phyloP scores from a whole-genome alignment of 176 grass and related monocot species.

The Elymus sibiricus region DNA sequence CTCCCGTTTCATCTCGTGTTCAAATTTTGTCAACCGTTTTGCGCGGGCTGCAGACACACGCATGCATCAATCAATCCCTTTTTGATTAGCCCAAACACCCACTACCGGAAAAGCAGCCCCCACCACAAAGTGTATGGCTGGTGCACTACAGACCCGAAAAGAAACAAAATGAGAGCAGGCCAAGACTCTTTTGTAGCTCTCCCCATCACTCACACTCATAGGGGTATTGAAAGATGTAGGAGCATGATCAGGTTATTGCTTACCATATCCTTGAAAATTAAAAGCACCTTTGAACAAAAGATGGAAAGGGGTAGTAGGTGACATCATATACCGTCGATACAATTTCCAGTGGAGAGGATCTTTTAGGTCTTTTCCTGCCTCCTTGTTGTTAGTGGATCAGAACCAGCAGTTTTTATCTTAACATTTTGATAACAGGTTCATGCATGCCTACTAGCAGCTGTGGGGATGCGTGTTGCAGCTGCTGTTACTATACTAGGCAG shows the following conservation, averaged over 20 bases:
- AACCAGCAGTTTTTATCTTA: conserved; percentile 48
- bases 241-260: conserved; percentile 66
- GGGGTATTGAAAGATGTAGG: conserved; percentile 62
- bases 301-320: conserved; percentile 43
- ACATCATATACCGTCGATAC: conserved; percentile 71
- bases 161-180: conserved; percentile 55
- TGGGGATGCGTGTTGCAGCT: conserved; percentile 28
- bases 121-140: conserved; percentile 84
- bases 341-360: conserved; percentile 65
- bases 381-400: conserved; percentile 52
- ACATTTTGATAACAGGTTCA: conserved; percentile 28
- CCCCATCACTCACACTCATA: conserved; percentile 58
- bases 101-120: conserved; percentile 61
- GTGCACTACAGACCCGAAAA: conserved; percentile 83
- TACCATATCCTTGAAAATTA: conserved; percentile 67
- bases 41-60: conserved; percentile 49
- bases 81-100: conserved; percentile 76
- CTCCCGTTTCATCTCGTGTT: conserved; percentile 58
- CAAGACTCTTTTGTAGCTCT: conserved; percentile 56
- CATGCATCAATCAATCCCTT: conserved; percentile 58
- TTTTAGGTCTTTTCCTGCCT: conserved; percentile 62
- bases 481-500: conserved; percentile 61
- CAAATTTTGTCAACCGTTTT: conserved; percentile 72
- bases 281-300: conserved; percentile 76
- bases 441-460: conserved; percentile 28